Evolutionary conservation across 495 filamentous ascomycete genomes (phyloP).

Genomic region (Penicillium maclennaniae): DNA sequence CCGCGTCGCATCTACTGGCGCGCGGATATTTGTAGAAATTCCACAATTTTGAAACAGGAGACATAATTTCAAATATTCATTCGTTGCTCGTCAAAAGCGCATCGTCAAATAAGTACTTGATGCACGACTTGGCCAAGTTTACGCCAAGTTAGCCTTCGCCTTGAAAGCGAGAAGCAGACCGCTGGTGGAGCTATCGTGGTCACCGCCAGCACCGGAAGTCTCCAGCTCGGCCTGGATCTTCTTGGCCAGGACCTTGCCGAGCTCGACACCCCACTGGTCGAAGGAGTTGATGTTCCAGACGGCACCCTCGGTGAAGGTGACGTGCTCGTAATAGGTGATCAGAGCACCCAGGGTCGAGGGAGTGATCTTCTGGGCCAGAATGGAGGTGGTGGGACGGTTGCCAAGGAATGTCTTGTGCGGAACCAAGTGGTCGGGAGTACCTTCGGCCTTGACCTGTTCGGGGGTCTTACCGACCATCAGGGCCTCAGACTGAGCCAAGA

Average conservation of each 20-base stretch:
- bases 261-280: constrained; percentile 98
- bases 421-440: constrained; percentile 75
- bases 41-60: neutral
- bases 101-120: constrained; percentile 12
- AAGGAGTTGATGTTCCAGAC: constrained; percentile 99
- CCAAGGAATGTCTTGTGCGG: constrained; percentile 99
- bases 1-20: neutral
- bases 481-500: constrained; percentile 95
- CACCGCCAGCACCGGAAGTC: constrained; percentile 59
- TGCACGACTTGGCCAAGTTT: constrained; percentile 10
- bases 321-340: constrained; percentile 97
- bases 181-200: constrained; percentile 82
- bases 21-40: neutral
- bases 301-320: constrained; percentile 96
- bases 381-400: constrained; percentile 93
- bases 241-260: constrained; percentile 94
- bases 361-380: constrained; percentile 91
- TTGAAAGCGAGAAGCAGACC: constrained; percentile 87
- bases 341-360: constrained; percentile 89
- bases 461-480: constrained; percentile 97
- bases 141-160: constrained; percentile 55
- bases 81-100: constrained; percentile 28
- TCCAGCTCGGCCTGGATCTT: constrained; percentile 81
- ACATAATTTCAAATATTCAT: constrained; percentile 17
- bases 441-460: constrained; percentile 85